A percentile compares a stretch with the other conserved stretches of the same genome.
These are phyloP conservation scores for Corniculantispora saksenae DNA, from an alignment of 2,329 filamentous ascomycete genomes.

Conservation along the genomic window DNA sequence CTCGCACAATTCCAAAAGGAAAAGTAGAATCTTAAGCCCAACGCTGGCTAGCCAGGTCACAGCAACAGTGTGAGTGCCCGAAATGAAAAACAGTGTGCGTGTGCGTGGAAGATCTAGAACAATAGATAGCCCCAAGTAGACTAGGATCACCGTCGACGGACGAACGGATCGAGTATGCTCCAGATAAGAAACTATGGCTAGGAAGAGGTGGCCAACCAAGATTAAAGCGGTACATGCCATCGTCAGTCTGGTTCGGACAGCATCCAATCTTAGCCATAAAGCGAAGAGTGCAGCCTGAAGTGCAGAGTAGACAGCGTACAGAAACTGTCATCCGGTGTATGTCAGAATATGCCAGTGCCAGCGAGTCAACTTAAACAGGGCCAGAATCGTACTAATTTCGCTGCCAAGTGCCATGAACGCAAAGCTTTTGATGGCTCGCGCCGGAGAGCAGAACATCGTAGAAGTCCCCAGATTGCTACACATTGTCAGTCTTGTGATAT, in stretches of 20 bases:
- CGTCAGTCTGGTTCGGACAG: not conserved
- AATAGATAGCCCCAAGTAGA: slow-evolving; percentile 32
- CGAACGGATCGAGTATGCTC: slow-evolving; percentile 34
- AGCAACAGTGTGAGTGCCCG: slow-evolving; percentile 23
- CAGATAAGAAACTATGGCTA: slow-evolving; percentile 29
- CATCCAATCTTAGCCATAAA: too few relatives aligned
- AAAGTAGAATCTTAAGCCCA: slow-evolving; percentile 30
- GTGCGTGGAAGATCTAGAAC: slow-evolving; percentile 33
- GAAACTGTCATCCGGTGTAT: too few relatives aligned
- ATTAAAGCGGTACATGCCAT: slow-evolving; percentile 12
- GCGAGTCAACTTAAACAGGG: too few relatives aligned
- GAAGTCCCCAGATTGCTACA: too few relatives aligned
- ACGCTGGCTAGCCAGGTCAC: slow-evolving; percentile 28
- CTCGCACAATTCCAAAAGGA: slow-evolving; percentile 31
- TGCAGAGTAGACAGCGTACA: too few relatives aligned
- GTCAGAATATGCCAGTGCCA: too few relatives aligned
- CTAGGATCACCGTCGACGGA: slow-evolving; percentile 33
- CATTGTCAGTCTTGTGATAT: not conserved
- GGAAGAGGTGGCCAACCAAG: slow-evolving; percentile 20
- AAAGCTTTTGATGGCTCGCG: too few relatives aligned
- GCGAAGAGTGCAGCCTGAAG: too few relatives aligned
- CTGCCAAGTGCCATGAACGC: too few relatives aligned
- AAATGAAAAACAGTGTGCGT: slow-evolving; percentile 34
- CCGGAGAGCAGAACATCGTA: too few relatives aligned
- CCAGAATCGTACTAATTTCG: too few relatives aligned